Conservation (phyloP, 768 basidiomycete genomes). For the Dentipellis fragilis region DNA sequence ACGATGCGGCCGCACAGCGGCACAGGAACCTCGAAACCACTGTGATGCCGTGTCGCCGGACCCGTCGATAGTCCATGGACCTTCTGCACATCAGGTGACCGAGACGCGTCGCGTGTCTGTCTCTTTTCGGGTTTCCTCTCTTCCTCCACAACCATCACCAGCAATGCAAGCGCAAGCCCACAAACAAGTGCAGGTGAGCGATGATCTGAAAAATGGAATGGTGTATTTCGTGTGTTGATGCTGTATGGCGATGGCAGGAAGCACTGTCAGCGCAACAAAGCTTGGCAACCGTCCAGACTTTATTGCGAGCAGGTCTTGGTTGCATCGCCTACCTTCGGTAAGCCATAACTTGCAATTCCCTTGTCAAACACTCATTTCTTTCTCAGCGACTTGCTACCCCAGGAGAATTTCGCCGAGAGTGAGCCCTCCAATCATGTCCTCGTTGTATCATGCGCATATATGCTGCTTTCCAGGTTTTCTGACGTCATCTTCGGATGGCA, state of each 20-base stretch:
- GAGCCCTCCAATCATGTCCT: constrained; percentile 7
- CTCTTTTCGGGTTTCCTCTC: not conserved
- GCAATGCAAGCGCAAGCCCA: constrained; percentile 31
- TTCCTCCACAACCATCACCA: not conserved
- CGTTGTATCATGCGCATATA: not conserved
- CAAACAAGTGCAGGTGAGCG: constrained; percentile 19
- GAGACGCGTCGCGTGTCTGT: not conserved
- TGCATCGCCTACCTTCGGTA: constrained; percentile 73
- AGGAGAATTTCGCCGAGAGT: constrained; percentile 73
- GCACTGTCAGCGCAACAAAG: constrained; percentile 42
- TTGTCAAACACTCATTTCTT: not conserved
- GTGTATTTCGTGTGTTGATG: too few relatives aligned
- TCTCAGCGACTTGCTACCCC: constrained; percentile 60
- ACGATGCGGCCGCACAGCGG: too few relatives aligned
- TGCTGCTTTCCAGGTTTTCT: constrained; percentile 35
- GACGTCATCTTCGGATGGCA: constrained; percentile 29
- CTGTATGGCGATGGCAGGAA: constrained; percentile 10
- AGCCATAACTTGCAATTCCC: not conserved
- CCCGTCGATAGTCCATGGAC: not conserved
- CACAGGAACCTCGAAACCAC: too few relatives aligned
- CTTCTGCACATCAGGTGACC: not conserved
- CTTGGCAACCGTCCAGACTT: constrained; percentile 58
- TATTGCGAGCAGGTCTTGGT: constrained; percentile 62
- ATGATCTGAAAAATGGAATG: not conserved
- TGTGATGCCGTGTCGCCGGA: too few relatives aligned